phyloP scores from a whole-genome alignment of 305 asterid genomes.

The Vinca major region DNA sequence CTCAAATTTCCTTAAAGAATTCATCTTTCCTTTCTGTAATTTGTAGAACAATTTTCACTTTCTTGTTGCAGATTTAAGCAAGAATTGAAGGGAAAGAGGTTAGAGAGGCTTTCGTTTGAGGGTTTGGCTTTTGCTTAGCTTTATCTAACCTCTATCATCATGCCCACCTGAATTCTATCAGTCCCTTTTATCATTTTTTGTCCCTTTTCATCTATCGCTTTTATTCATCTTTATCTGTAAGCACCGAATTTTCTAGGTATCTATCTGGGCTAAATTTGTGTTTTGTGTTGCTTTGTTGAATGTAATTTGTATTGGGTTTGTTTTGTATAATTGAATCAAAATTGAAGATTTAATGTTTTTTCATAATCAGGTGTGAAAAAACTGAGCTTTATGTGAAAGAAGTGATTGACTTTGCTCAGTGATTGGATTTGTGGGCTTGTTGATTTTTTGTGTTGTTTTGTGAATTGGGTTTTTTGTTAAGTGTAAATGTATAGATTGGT shows the following conservation, averaged over 20 bases:
- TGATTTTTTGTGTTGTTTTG: conserved; percentile 7
- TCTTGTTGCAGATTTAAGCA: conserved; percentile 7
- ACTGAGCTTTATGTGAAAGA: conserved; percentile 11
- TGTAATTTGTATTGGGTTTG: conserved; percentile 28
- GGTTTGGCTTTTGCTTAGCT: conserved; percentile 13
- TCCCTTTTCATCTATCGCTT: background rate
- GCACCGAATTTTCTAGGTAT: background rate
- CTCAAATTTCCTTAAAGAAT: background rate
- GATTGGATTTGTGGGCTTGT: conserved; percentile 19
- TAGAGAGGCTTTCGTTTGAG: no score
- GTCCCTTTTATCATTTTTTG: conserved; percentile 20
- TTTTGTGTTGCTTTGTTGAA: conserved; percentile 11
- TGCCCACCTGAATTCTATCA: conserved; percentile 36
- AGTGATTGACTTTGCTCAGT: conserved; percentile 18
- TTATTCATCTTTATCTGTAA: background rate
- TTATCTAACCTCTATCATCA: conserved; percentile 19
- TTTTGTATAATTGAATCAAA: conserved; percentile 18
- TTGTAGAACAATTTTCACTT: background rate
- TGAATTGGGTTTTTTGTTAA: conserved; percentile 7
- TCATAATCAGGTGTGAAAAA: conserved; percentile 9
- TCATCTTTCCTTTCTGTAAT: background rate
- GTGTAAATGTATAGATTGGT: conserved; percentile 12
- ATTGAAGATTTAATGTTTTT: conserved; percentile 28
- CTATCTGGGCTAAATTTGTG: background rate
- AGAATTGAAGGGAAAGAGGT: conserved; percentile 7